Evolutionary conservation across 2,329 filamentous ascomycete species (phyloP).

Genomic region (Hypoxylon sp.): DNA sequence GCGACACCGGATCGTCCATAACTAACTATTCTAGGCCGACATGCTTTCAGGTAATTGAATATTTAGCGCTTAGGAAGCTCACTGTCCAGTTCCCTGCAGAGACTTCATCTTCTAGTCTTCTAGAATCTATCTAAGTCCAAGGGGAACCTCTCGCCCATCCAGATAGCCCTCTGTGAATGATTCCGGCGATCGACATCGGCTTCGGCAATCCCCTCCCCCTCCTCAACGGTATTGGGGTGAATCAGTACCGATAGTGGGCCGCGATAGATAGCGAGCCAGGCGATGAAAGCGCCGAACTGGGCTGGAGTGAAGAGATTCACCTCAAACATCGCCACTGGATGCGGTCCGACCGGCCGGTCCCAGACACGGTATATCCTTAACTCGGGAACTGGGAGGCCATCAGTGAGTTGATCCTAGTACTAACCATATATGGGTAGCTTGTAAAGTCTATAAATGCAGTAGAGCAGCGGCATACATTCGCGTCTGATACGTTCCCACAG

Average conservation of each 20-base stretch:
- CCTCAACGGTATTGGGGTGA: constrained; percentile 80
- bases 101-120: not conserved
- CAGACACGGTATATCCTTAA: constrained; percentile 84
- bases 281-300: constrained; percentile 90
- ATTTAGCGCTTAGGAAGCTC: not conserved
- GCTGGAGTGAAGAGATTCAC: constrained; percentile 88
- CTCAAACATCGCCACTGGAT: constrained; percentile 91
- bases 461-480: constrained; percentile 72
- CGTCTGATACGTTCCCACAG: constrained; percentile 83
- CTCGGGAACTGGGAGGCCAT: constrained; percentile 76
- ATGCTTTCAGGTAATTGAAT: not conserved
- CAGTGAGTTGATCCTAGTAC: not conserved
- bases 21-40: not conserved
- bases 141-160: constrained; percentile 78
- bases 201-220: constrained; percentile 53
- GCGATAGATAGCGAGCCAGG: constrained; percentile 86
- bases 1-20: no score
- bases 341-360: constrained; percentile 84
- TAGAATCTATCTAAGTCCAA: constrained; percentile 64
- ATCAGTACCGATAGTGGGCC: constrained; percentile 84
- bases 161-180: constrained; percentile 78
- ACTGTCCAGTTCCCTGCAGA: not conserved
- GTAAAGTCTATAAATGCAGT: not conserved
- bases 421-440: not conserved
- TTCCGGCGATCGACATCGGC: constrained; percentile 63